Base-by-base conservation (phyloP, 176 grass and related monocot genomes). In the Puccinellia tenuiflora region DNA sequence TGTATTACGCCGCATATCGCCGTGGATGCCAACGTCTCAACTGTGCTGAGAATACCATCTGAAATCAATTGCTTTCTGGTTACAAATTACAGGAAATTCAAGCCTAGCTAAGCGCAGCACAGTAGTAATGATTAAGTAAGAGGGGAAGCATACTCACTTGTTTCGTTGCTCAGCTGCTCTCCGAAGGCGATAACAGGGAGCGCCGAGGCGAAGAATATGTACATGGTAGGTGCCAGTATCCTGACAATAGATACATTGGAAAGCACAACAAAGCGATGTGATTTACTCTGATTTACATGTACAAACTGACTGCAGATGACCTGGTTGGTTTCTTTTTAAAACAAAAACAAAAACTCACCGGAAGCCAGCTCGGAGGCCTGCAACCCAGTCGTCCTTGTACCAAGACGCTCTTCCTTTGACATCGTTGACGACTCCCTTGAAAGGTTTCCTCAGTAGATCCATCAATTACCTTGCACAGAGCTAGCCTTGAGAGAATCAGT, bases 161-260 rank as follows among this genome's bases (percentile, higher is more conserved):
- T 94, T 79, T 89, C 90, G 24, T 85, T 86, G 79, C 95, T 93
- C 25, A 98, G 52, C 84, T 98, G 95, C 71, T 86, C 90, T 50
- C 95, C 95, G 1, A 98, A 98, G 64, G 95, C 82, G 42, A 98
- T 90, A 20, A 98, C 95, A 9, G 96, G 96, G 71, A 98, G 92
- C 10, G 96, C 93, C n/a, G 96, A 98, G 9, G 96, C 96, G 71
- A 98, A 95, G 60, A 98, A 98, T 22, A 98, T 98, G 24, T 93
- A 95, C 71, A 88, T 88, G 21, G 96, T 98, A 29, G 96, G 96
- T 53, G 96, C 96, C 65, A 98, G 60, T 88, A 98, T 95, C 79
- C 96, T 95, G 82, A 77, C 7, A 38, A 75, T n/a, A n/a, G n/a
- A n/a, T 16, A 7, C 59, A 91, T 94, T 56, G 31, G 33, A 33